Conservation (phyloP, 768 basidiomycete genomes). For the Imleria badia region DNA sequence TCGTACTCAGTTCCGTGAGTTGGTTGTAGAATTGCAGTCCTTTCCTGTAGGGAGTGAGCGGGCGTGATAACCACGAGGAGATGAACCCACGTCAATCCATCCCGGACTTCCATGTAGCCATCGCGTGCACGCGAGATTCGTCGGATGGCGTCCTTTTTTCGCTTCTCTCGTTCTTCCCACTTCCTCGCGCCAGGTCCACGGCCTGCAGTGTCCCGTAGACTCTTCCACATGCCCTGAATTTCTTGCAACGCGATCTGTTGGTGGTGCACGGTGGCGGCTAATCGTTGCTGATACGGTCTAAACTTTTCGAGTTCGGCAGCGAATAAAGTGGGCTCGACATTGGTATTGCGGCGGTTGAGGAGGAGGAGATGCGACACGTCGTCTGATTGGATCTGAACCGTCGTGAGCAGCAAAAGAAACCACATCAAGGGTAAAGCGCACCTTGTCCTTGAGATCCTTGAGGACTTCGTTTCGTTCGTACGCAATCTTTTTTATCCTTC, state of each 20-base stretch:
- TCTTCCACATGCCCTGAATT: slow-evolving; percentile 69
- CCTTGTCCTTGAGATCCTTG: slow-evolving; percentile 96
- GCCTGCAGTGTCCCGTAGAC: slow-evolving; percentile 68
- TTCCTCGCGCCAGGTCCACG: slow-evolving; percentile 75
- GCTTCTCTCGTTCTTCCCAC: slow-evolving; percentile 80
- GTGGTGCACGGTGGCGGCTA: slow-evolving; percentile 74
- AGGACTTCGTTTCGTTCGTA: slow-evolving; percentile 83
- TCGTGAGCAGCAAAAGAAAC: background rate
- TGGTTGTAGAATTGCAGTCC: slow-evolving; percentile 89
- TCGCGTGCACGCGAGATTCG: slow-evolving; percentile 77
- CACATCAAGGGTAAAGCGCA: slow-evolving; percentile 26
- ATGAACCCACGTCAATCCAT: slow-evolving; percentile 72
- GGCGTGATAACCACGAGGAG: background rate
- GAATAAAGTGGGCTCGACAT: slow-evolving; percentile 85
- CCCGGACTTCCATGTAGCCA: slow-evolving; percentile 82
- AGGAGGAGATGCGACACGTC: slow-evolving; percentile 95
- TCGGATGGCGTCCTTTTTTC: slow-evolving; percentile 70
- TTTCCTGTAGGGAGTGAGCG: slow-evolving; percentile 50
- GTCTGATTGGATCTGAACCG: slow-evolving; percentile 83
- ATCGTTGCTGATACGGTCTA: slow-evolving; percentile 81
- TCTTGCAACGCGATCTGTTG: slow-evolving; percentile 77
- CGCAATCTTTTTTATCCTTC: slow-evolving; percentile 76
- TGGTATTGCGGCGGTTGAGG: slow-evolving; percentile 81
- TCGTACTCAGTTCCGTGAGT: slow-evolving; percentile 59
- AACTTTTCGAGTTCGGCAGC: slow-evolving; percentile 96